Conservation (phyloP, 805 yeast species). For the Metschnikowia vanudenii region DNA sequence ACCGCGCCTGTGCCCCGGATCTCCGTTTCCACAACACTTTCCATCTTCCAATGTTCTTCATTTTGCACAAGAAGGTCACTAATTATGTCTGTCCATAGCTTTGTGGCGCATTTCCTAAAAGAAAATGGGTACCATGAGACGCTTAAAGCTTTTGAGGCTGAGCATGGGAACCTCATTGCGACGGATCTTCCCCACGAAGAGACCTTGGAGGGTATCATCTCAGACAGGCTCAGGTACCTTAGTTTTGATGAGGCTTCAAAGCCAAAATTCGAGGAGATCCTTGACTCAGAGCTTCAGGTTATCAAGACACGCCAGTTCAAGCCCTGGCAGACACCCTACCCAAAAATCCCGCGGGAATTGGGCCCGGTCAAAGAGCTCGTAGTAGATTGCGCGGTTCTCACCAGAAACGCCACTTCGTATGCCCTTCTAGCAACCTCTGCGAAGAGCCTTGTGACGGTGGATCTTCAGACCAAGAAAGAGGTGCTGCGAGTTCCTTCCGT, state of each 20-base stretch:
- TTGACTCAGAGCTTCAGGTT: slow-evolving; percentile 11
- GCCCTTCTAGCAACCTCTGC: slow-evolving; percentile 23
- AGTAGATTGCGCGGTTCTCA: slow-evolving; percentile 16
- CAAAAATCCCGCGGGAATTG: slow-evolving; percentile 16
- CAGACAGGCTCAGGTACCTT: slow-evolving; percentile 15
- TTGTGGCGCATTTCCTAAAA: slow-evolving; percentile 61
- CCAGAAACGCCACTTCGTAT: not conserved
- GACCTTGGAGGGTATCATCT: slow-evolving; percentile 37
- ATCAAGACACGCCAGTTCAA: slow-evolving; percentile 15
- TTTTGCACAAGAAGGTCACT: no score
- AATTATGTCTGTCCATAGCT: slow-evolving; percentile 25
- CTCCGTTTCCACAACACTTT: not conserved
- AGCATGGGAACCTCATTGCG: slow-evolving; percentile 37
- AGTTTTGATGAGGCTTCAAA: slow-evolving; percentile 14
- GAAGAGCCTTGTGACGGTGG: slow-evolving; percentile 19
- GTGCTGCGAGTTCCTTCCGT: slow-evolving; percentile 18
- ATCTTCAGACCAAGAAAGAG: slow-evolving; percentile 14
- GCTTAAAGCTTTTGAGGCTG: slow-evolving; percentile 46
- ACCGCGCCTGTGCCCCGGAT: not conserved
- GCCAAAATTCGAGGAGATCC: slow-evolving; percentile 6
- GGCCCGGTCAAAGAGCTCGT: slow-evolving; percentile 26
- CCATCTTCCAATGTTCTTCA: no score
- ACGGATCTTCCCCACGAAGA: slow-evolving; percentile 28
- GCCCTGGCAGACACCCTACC: slow-evolving; percentile 35
- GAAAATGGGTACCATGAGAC: slow-evolving; percentile 49